A percentile compares a stretch with the other conserved stretches of the same genome.
Evolutionary conservation across 768 basidiomycete genomes (phyloP).

Genomic region (Pleurotus cornucopiae): DNA sequence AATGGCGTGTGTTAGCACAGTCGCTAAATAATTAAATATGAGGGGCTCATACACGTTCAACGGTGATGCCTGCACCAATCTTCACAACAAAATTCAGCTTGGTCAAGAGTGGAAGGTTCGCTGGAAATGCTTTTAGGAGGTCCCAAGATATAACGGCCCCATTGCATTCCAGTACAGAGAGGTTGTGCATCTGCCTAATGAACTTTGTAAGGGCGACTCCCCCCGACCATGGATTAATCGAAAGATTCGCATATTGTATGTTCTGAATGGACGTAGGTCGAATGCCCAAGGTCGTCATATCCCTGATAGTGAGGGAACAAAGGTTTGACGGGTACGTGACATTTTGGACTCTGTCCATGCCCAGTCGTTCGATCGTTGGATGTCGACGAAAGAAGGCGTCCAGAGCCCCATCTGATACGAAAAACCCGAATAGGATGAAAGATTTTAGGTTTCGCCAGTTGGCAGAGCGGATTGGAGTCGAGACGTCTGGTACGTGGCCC

Average conservation of each 20-base stretch:
- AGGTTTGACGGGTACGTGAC: not conserved
- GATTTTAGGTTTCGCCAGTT: not conserved
- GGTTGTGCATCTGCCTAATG: not conserved
- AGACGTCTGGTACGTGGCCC: not conserved
- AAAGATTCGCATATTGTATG: not conserved
- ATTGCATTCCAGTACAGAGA: conserved; percentile 2
- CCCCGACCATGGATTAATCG: not conserved
- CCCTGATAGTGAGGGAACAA: not conserved
- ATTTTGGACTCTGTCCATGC: not conserved
- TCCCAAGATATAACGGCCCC: not conserved
- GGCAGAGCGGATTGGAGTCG: not conserved
- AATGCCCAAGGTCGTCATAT: not conserved
- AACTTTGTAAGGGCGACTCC: not conserved
- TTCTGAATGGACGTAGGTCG: not conserved
- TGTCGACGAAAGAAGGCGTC: not conserved
- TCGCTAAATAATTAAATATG: not conserved
- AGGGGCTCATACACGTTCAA: not conserved
- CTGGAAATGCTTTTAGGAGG: not conserved
- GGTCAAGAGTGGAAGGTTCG: not conserved
- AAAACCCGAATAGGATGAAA: not conserved
- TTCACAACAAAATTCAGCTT: not conserved
- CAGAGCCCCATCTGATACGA: not conserved
- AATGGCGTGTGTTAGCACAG: not conserved
- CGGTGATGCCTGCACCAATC: not conserved
- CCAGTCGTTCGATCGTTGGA: not conserved